Conservation (phyloP, 495 filamentous ascomycete species). For the Opeltia flavorubescens region DNA sequence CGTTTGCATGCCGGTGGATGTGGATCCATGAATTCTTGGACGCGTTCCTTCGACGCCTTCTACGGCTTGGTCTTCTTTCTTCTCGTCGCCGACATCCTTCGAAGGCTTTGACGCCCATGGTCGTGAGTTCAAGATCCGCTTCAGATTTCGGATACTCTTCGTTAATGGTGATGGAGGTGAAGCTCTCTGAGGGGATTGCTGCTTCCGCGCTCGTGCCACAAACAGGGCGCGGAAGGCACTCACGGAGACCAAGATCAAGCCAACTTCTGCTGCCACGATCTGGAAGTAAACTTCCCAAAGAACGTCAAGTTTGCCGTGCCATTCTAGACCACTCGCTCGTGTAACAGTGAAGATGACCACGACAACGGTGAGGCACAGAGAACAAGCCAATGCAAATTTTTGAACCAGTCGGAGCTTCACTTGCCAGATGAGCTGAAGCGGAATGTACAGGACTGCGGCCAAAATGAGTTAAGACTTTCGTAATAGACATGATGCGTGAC, state of each 20-base stretch:
- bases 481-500: background rate
- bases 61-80: no score
- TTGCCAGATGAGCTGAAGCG: constrained; percentile 12
- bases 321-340: constrained; percentile 6
- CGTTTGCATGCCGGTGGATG: background rate
- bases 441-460: constrained; percentile 11
- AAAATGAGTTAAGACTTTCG: background rate
- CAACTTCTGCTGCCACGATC: constrained; percentile 9
- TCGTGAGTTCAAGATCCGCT: background rate
- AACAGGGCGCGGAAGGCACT: constrained; percentile 15
- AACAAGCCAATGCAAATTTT: constrained; percentile 12
- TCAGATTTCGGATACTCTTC: background rate
- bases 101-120: background rate
- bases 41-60: no score
- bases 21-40: no score
- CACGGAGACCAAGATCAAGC: constrained; percentile 10
- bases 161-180: background rate
- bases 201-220: constrained; percentile 3
- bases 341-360: constrained; percentile 9
- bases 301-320: constrained; percentile 2
- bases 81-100: background rate
- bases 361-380: constrained; percentile 13
- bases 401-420: constrained; percentile 9
- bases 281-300: constrained; percentile 14
- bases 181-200: background rate